These are phyloP conservation scores for Austroboletus novae-zelandiae DNA, from an alignment of 1,284 basidiomycete genomes.

Conservation along the genomic window DNA sequence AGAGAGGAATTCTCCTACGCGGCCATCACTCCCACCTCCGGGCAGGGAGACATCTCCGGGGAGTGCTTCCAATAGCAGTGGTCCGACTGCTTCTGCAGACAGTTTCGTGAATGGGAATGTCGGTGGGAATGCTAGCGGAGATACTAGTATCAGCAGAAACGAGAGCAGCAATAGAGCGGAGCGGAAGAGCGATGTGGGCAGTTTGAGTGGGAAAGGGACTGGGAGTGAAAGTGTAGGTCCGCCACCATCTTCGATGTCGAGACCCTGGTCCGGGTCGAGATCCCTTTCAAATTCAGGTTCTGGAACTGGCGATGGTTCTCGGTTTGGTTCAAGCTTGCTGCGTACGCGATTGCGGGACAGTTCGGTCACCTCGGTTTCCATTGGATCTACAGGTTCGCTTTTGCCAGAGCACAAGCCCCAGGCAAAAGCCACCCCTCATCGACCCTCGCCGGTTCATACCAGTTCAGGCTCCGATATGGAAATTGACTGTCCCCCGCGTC, in stretches of 20 bases:
- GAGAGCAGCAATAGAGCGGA: constrained; percentile 2
- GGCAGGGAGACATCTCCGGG: constrained; percentile 25
- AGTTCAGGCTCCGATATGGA: constrained; percentile 27
- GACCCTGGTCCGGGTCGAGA: constrained; percentile 18
- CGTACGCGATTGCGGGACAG: constrained; percentile 24
- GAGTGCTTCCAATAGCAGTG: constrained; percentile 26
- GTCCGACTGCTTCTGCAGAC: constrained; percentile 24
- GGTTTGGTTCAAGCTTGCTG: constrained; percentile 25
- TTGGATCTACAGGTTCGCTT: constrained; percentile 21
- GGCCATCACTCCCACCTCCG: constrained; percentile 1
- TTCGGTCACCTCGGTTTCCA: constrained; percentile 31
- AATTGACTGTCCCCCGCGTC: constrained; percentile 21
- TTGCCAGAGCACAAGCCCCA: constrained; percentile 6
- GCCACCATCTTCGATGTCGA: constrained; percentile 17
- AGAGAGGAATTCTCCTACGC: constrained; percentile 3
- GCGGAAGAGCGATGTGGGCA: constrained; percentile 13
- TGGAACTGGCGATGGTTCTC: constrained; percentile 27
- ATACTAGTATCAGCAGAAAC: constrained; percentile 7
- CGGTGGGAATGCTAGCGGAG: constrained; percentile 11
- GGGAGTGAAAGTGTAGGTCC: constrained; percentile 7
- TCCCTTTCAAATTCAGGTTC: constrained; percentile 28
- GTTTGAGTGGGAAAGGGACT: constrained; percentile 10
- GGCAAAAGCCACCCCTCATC: constrained; percentile 3
- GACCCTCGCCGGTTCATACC: constrained; percentile 5
- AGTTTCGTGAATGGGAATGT: constrained; percentile 20